Evolutionary conservation across 1,284 basidiomycete species (phyloP).

Genomic region (Ustilago loliicola): DNA sequence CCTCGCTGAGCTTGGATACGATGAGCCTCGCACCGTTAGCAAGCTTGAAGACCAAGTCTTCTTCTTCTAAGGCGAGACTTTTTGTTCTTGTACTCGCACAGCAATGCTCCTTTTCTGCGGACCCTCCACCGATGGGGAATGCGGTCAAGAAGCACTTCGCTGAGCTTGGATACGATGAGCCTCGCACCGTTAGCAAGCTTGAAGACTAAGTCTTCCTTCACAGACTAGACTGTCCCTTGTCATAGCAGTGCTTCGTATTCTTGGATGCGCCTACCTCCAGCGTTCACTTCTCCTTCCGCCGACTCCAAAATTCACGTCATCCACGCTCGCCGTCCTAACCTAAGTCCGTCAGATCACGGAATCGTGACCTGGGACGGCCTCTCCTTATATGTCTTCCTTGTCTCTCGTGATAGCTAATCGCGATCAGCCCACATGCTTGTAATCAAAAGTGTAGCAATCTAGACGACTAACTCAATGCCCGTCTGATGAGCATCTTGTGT

Average conservation of each 20-base stretch:
- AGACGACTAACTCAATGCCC: not conserved
- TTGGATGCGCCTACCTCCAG: not conserved
- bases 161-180: slow-evolving; percentile 86
- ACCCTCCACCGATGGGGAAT: slow-evolving; percentile 91
- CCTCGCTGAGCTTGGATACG: slow-evolving; percentile 86
- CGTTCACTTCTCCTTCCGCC: not conserved
- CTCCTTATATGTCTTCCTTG: not conserved
- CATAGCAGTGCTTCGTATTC: not conserved
- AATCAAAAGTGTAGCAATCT: slow-evolving; percentile 3
- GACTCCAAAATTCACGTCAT: not conserved
- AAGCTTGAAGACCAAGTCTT: slow-evolving; percentile 66
- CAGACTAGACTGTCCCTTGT: no score
- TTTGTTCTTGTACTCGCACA: not conserved
- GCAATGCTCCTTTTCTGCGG: not conserved
- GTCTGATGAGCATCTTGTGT: not conserved
- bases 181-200: slow-evolving; percentile 78
- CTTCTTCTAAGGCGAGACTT: slow-evolving; percentile 52
- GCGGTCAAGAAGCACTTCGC: slow-evolving; percentile 97
- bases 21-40: slow-evolving; percentile 83
- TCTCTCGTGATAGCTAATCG: not conserved
- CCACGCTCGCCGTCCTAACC: not conserved
- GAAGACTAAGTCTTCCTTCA: slow-evolving; percentile 62
- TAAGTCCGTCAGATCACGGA: not conserved
- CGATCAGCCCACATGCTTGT: not conserved
- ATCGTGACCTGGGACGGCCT: not conserved